A percentile compares a stretch with the other conserved stretches of the same genome.
Evolutionary conservation across 768 basidiomycete genomes (phyloP).

Genomic region (Trametes cubensis): DNA sequence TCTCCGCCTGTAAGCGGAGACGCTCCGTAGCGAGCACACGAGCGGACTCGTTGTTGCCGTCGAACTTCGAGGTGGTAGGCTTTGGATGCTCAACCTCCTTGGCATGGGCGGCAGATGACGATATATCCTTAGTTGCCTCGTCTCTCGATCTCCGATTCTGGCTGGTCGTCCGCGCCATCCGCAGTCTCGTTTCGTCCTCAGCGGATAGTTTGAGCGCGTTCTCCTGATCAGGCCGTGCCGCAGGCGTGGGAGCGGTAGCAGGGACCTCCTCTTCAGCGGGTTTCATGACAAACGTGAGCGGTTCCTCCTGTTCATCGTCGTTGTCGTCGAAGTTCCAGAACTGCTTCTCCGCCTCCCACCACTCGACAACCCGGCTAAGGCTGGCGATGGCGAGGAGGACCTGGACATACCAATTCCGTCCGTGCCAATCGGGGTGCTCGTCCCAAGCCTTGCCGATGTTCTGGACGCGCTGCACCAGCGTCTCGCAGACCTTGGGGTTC

Average conservation of each 20-base stretch:
- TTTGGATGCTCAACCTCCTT: constrained; percentile 28
- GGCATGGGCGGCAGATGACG: constrained; percentile 31
- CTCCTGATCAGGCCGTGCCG: constrained; percentile 39
- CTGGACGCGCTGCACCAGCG: constrained; percentile 89
- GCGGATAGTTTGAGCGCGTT: constrained; percentile 47
- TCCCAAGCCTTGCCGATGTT: constrained; percentile 95
- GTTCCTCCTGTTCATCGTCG: constrained; percentile 88
- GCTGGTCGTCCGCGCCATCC: constrained; percentile 51
- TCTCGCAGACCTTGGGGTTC: constrained; percentile 81
- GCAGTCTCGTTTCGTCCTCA: constrained; percentile 55
- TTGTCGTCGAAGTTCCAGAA: constrained; percentile 99
- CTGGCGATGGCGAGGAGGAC: constrained; percentile 94
- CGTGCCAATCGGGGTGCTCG: constrained; percentile 97
- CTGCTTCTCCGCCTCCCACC: constrained; percentile 99
- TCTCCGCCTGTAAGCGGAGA: constrained; percentile 87
- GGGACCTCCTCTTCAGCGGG: constrained; percentile 65
- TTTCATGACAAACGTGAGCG: constrained; percentile 91
- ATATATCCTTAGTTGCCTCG: constrained; percentile 54
- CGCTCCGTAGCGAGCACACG: constrained; percentile 88
- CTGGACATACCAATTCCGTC: constrained; percentile 97
- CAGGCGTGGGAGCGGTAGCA: constrained; percentile 42
- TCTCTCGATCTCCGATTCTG: constrained; percentile 60
- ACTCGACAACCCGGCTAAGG: constrained; percentile 94
- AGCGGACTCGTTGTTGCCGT: constrained; percentile 71
- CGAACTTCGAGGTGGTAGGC: constrained; percentile 43